Conservation (phyloP, 345 rosid species). For the Noccaea bulbosa region DNA sequence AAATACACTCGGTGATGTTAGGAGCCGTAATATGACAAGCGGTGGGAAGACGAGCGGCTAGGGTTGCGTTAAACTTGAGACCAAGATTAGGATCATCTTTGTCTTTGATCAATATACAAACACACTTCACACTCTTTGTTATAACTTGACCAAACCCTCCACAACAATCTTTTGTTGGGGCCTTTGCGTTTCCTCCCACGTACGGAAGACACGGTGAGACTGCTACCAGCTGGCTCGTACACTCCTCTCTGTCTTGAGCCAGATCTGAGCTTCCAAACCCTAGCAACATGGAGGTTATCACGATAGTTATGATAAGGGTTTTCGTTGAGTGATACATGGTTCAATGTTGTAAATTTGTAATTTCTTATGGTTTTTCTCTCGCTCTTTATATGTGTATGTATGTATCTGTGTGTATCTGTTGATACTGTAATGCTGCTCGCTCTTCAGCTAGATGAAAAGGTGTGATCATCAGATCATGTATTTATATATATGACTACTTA, state of each 20-base stretch:
- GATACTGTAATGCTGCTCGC: constrained; percentile 11
- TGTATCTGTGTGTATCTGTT: neutral
- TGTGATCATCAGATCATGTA: constrained; percentile 5
- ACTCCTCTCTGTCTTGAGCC: constrained; percentile 68
- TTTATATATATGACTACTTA: constrained; percentile 15
- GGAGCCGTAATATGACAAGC: constrained; percentile 54
- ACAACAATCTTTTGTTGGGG: constrained; percentile 79
- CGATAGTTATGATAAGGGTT: constrained; percentile 16
- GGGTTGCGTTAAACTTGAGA: constrained; percentile 60
- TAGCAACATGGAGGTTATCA: constrained; percentile 37
- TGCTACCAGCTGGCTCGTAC: constrained; percentile 54
- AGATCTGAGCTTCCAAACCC: constrained; percentile 53
- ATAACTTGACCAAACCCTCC: constrained; percentile 62
- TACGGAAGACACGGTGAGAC: constrained; percentile 73
- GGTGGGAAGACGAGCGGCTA: constrained; percentile 66
- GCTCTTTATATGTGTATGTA: neutral
- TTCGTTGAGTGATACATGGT: constrained; percentile 33
- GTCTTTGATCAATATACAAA: constrained; percentile 73
- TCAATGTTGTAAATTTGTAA: neutral
- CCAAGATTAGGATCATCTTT: constrained; percentile 76
- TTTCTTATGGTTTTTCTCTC: neutral
- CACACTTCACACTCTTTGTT: constrained; percentile 65
- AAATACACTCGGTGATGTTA: constrained; percentile 62
- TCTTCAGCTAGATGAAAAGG: constrained; percentile 4
- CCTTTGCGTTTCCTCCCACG: constrained; percentile 63